Evolutionary conservation across 169 alveolate genomes (phyloP), one percentile per base, ranked within the genome.

Genomic region (Nephromyces sp.): DNA sequence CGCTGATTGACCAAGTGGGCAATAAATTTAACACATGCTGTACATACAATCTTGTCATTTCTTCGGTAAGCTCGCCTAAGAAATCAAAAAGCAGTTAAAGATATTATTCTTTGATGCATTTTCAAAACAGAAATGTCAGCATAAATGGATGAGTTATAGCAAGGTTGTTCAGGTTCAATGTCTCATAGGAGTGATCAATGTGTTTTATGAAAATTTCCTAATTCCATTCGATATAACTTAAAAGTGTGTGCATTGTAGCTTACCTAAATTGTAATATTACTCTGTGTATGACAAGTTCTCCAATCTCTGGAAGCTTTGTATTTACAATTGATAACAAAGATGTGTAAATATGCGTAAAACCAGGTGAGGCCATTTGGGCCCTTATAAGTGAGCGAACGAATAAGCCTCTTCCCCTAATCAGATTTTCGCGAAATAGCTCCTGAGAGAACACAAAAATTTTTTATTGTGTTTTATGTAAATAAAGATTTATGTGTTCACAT

Each of bases 341-440:
- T 24, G 98, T 97, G 83, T 93, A 95, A 4, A 97, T 96, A 65
- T 91, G 93, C 1, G 99, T 91, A 77, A 92, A 96, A 30, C 95
- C 96, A 22, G 98, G 98, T 0, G 98, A 93, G 15, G 99, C 97
- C 93, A 95, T 86, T 86, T 97, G 98, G 21, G 99, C 99, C 76
- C 98, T 88, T 63, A 96, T 85, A 66, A 97, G 82, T 35, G 98
- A 93, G 67, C 96, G 95, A 32, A 95, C 94, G 65, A 97, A 83
- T 33, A 97, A 84, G 0, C 99, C 99, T 53, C 96, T 92, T 15
- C 99, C 99, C 70, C 99, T 84, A 22, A 96, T 85, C 57, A 97
- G 76, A 82, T 97, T 97, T 84, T 95, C 97, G 79, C 95, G 95
- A 52, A 97, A 92, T 61, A 97, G 85, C 81, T 97, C 99, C 69